Evolutionary conservation across 768 basidiomycete genomes (phyloP).

Genomic region (Aureoboletus auriporus): DNA sequence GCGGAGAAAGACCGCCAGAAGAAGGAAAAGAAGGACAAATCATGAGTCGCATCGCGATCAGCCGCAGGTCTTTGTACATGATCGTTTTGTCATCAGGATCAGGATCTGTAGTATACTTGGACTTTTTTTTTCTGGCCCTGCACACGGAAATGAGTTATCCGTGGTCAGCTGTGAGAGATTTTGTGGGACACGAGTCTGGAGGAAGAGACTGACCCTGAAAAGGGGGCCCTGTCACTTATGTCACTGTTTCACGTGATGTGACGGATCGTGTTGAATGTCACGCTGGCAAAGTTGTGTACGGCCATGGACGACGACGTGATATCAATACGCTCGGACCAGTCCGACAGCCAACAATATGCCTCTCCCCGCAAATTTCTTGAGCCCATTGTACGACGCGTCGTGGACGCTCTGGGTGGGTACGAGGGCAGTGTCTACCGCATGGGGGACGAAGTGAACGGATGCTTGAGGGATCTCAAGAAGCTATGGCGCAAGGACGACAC

Average conservation of each 20-base stretch:
- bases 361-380: conserved; percentile 54
- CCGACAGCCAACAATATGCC: conserved; percentile 24
- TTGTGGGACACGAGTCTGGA: background rate
- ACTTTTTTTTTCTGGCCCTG: background rate
- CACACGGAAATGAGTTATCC: conserved; percentile 14
- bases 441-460: conserved; percentile 79
- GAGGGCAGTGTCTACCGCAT: conserved; percentile 66
- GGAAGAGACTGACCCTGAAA: background rate
- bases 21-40: conserved; percentile 45
- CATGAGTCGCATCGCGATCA: conserved; percentile 14
- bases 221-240: background rate
- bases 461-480: conserved; percentile 91
- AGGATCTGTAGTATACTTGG: background rate
- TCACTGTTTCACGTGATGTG: conserved; percentile 25
- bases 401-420: conserved; percentile 76
- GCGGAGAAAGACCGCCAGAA: conserved; percentile 50
- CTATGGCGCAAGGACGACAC: conserved; percentile 96
- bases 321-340: conserved; percentile 29
- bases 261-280: conserved; percentile 24
- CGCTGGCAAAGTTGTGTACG: background rate
- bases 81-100: background rate
- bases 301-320: conserved; percentile 34
- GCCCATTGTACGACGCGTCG: conserved; percentile 68
- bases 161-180: conserved; percentile 8
- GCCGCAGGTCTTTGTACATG: background rate